A percentile compares a stretch with the other conserved stretches of the same genome.
phyloP scores from a whole-genome alignment of 1,284 basidiomycete genomes.

The Phylloboletellus chloephorus region DNA sequence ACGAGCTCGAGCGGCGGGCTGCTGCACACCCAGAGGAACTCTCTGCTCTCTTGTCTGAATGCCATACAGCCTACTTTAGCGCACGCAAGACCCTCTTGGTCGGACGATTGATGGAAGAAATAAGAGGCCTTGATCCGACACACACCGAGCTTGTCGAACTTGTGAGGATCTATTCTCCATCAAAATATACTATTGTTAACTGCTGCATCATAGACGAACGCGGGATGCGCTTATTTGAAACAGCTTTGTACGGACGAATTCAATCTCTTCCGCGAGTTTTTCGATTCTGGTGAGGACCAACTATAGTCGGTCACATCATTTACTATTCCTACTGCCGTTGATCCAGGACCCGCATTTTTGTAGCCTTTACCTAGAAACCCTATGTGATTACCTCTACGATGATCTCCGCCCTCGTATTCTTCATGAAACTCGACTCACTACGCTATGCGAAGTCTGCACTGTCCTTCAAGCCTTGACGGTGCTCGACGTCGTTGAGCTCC shows the following conservation, averaged over 20 bases:
- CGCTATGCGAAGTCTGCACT: conserved; percentile 89
- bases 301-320: conserved; percentile 65
- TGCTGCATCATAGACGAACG: conserved; percentile 55
- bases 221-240: conserved; percentile 87
- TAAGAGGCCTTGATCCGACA: conserved; percentile 72
- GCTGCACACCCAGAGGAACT: conserved; percentile 71
- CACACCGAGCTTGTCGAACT: conserved; percentile 81
- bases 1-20: conserved; percentile 79
- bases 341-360: conserved; percentile 5
- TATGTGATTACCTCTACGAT: conserved; percentile 92
- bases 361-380: conserved; percentile 80
- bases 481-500: conserved; percentile 56
- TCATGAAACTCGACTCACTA: conserved; percentile 81
- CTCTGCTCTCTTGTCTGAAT: conserved; percentile 72
- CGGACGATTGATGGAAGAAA: conserved; percentile 70
- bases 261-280: conserved; percentile 77
- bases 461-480: conserved; percentile 93
- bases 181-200: background rate
- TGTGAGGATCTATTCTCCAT: conserved; percentile 39
- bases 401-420: conserved; percentile 89
- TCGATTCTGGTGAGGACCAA: conserved; percentile 76
- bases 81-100: conserved; percentile 68
- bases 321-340: background rate
- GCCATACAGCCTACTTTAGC: conserved; percentile 76
- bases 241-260: conserved; percentile 88